These are phyloP conservation scores for Pilasporangium apinafurcum DNA, from an alignment of 352 stramenopile species.

Conservation along the genomic window DNA sequence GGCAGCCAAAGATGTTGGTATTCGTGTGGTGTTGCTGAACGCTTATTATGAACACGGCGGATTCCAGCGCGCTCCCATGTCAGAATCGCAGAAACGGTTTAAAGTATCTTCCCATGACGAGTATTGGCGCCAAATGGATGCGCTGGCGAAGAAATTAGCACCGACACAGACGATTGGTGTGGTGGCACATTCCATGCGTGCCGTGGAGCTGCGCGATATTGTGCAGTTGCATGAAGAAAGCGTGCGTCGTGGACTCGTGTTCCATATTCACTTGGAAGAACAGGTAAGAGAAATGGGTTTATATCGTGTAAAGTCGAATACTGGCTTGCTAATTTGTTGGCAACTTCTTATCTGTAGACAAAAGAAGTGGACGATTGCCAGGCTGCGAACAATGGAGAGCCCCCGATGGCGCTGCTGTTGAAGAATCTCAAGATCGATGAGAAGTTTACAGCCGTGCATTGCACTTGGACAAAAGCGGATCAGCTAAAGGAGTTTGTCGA, in stretches of 20 bases:
- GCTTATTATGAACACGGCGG: constrained; percentile 71
- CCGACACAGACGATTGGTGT: constrained; percentile 57
- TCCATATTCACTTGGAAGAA: constrained; percentile 63
- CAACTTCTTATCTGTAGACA: constrained; percentile 13
- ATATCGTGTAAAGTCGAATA: not conserved
- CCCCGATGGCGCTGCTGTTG: constrained; percentile 59
- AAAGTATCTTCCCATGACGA: constrained; percentile 54
- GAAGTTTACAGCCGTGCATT: constrained; percentile 76
- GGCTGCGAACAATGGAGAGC: constrained; percentile 35
- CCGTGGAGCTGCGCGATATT: constrained; percentile 51
- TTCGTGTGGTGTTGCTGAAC: constrained; percentile 70
- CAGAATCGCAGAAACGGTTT: constrained; percentile 60
- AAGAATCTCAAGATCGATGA: constrained; percentile 60
- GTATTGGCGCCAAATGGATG: constrained; percentile 72
- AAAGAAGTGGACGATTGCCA: constrained; percentile 80
- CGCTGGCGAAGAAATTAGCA: constrained; percentile 21
- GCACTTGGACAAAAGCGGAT: constrained; percentile 58
- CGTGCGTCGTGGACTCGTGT: constrained; percentile 50
- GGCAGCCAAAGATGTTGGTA: constrained; percentile 52
- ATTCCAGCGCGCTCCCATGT: constrained; percentile 54
- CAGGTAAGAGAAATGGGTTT: constrained; percentile 13
- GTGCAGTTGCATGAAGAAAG: constrained; percentile 63
- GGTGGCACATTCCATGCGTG: constrained; percentile 72
- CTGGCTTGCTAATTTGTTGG: not conserved
- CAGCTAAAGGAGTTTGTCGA: constrained; percentile 50